Percentiles rank a stretch among this genome's conserved stretches.
Evolutionary conservation across 257 asterid species (phyloP).

Genomic region (Przewalskia tangutica): DNA sequence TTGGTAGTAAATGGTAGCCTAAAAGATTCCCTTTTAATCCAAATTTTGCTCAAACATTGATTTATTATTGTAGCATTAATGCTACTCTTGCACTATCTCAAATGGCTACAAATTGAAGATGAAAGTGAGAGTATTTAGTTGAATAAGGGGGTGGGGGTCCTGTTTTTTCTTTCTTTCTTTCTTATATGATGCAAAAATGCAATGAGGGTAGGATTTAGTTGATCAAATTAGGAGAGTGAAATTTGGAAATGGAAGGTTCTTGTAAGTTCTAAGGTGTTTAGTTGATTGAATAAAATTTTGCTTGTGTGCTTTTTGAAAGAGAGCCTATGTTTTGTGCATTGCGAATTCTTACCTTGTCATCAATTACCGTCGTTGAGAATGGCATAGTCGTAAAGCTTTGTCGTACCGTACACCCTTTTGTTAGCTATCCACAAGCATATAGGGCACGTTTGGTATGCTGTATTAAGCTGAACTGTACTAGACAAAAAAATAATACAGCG

Average conservation of each 20-base stretch:
- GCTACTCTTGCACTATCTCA: not conserved
- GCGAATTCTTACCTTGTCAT: no score
- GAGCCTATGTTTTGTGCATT: no score
- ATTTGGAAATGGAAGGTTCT: not conserved
- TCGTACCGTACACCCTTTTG: no score
- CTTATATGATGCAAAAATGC: not conserved
- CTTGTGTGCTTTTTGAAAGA: not conserved
- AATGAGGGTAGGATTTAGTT: no score
- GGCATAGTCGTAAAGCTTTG: no score
- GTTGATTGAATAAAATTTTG: not conserved
- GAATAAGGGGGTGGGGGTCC: no score
- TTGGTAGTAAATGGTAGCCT: conserved; percentile 23
- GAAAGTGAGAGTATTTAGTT: not conserved
- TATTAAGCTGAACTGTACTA: no score
- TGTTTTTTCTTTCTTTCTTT: not conserved
- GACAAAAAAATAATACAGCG: no score
- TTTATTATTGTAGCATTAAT: not conserved
- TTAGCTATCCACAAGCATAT: not conserved
- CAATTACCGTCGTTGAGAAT: no score
- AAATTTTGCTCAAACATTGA: not conserved
- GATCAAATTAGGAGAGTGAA: no score
- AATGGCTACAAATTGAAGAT: not conserved
- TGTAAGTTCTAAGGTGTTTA: not conserved
- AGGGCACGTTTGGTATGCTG: no score
- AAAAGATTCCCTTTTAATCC: conserved; percentile 14